Evolutionary conservation across 345 rosid species (phyloP).

Genomic region (Psidium guajava): DNA sequence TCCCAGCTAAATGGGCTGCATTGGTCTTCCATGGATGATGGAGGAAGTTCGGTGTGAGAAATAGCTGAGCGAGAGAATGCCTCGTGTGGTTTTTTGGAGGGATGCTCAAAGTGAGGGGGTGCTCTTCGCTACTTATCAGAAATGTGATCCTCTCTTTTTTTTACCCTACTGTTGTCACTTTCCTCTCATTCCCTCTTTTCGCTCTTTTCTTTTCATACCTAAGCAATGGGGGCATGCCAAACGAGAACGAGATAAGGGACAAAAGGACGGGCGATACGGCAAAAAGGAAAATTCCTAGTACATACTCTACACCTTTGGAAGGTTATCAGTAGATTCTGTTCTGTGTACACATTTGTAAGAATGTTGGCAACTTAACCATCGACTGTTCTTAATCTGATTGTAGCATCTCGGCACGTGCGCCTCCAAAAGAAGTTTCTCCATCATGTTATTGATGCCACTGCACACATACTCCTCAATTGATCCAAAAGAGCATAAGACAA

Average conservation of each 20-base stretch:
- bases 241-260: not conserved
- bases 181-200: conserved; percentile 13
- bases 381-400: not conserved
- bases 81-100: conserved; percentile 5
- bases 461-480: not conserved
- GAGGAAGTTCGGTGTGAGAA: not conserved
- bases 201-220: not conserved
- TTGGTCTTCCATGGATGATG: not conserved
- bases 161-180: conserved; percentile 4
- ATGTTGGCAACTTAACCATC: not conserved
- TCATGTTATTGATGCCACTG: not conserved
- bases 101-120: not conserved
- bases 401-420: not conserved
- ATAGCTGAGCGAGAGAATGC: not conserved
- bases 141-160: conserved; percentile 5
- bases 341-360: not conserved
- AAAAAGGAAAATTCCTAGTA: not conserved
- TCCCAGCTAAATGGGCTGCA: not conserved
- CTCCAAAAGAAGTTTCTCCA: not conserved
- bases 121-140: not conserved
- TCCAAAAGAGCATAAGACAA: not conserved
- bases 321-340: not conserved
- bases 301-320: not conserved
- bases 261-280: not conserved
- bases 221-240: not conserved